Percentiles rank a stretch among this genome's conserved stretches.
Conservation (phyloP, 2,329 filamentous ascomycete species). For the Botrytis cinerea region DNA sequence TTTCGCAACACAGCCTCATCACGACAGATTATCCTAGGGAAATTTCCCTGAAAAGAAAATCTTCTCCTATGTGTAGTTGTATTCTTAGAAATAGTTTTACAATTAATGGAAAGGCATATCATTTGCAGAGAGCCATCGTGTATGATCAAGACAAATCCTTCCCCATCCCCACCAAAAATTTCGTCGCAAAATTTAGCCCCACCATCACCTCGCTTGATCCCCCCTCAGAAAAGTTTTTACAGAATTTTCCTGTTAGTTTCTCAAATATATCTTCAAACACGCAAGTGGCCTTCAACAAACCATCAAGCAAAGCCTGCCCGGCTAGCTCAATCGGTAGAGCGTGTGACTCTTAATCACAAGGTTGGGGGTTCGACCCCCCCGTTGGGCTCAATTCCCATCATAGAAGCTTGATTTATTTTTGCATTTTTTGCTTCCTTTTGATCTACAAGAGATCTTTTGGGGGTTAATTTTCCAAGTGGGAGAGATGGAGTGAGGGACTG, state of each 20-base stretch:
- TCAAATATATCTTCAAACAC: not conserved
- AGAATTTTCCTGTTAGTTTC: not conserved
- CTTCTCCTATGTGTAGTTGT: too few species aligned
- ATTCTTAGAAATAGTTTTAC: too few species aligned
- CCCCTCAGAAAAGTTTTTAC: not conserved
- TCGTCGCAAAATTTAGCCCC: not conserved
- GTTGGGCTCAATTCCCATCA: constrained; percentile 19
- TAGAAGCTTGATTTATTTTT: not conserved
- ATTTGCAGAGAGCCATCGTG: not conserved
- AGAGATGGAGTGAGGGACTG: not conserved
- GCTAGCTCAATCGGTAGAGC: constrained; percentile 42
- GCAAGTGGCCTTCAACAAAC: fast-evolving
- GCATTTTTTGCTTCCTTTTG: not conserved
- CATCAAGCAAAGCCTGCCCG: constrained; percentile 28
- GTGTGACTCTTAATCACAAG: constrained; percentile 38
- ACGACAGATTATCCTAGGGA: not conserved
- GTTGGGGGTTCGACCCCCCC: constrained; percentile 23
- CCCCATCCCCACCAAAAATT: not conserved
- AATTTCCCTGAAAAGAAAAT: not conserved
- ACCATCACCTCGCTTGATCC: not conserved
- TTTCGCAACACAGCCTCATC: not conserved
- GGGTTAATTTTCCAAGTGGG: not conserved
- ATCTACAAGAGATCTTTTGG: not conserved
- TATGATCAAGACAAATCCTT: not conserved
- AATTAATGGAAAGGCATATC: not conserved